Conservation (phyloP, 2,329 filamentous ascomycete genomes). For the Macrophomina tecta region DNA sequence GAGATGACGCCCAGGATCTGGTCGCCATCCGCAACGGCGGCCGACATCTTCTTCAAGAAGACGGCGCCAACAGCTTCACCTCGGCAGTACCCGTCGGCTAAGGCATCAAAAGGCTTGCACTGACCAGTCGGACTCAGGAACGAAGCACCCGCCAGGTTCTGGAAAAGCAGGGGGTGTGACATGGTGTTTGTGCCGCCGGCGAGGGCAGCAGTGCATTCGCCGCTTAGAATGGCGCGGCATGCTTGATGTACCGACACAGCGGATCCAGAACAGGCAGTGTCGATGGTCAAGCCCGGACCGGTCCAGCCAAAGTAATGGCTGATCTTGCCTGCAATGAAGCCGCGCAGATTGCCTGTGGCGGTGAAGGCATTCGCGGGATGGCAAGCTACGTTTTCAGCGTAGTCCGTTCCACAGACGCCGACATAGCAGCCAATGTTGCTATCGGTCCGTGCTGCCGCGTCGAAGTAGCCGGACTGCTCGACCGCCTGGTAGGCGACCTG, state of each 20-base stretch:
- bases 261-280: constrained; percentile 44
- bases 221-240: constrained; percentile 36
- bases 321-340: constrained; percentile 32
- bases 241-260: constrained; percentile 36
- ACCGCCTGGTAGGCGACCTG: constrained; percentile 25
- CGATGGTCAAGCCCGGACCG: constrained; percentile 39
- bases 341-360: constrained; percentile 29
- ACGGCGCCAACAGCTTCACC: constrained; percentile 58
- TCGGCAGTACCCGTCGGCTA: constrained; percentile 61
- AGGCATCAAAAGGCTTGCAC: constrained; percentile 49
- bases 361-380: constrained; percentile 41
- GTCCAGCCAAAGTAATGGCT: constrained; percentile 39
- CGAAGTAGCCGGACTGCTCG: constrained; percentile 35
- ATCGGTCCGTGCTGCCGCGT: constrained; percentile 32
- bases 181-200: constrained; percentile 44
- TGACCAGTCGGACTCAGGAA: constrained; percentile 52
- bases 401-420: constrained; percentile 42
- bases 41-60: constrained; percentile 57
- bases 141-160: constrained; percentile 49
- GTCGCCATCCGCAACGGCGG: constrained; percentile 58
- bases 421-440: constrained; percentile 42
- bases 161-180: constrained; percentile 38
- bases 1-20: constrained; percentile 54
- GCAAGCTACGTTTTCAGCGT: constrained; percentile 42
- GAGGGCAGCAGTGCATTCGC: constrained; percentile 40